Base-by-base conservation (phyloP, 2,329 filamentous ascomycete genomes). In the Parafenestella ontariensis region DNA sequence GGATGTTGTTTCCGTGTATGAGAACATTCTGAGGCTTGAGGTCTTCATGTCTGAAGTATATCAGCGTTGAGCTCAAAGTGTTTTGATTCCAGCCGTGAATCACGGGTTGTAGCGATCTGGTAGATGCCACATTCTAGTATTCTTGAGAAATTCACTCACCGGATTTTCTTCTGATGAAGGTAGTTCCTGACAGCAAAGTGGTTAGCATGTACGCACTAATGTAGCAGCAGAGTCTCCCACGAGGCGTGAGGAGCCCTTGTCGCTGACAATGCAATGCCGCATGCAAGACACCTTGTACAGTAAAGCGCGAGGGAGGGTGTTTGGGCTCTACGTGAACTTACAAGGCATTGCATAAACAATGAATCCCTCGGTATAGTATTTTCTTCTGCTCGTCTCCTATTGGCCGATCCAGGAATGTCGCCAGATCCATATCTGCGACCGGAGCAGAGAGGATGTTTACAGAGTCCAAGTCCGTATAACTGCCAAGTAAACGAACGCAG, bases 21-120 rank as follows among this genome's bases (percentile, higher is more conserved):
- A 66, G 46, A 10, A 67, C 34, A 17, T 67, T 67, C 29, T 62
- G 52, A 3, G 62, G 62, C 33, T 65, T 65, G 15, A 64, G 47
- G 28, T 65, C 62, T 41, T 62, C 48, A 33, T 65, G 64, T 7
- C 59, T 65, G 24, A n/a, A 40, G 7, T 6, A 40, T 24, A 18
- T 40, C 9, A 40, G 1, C 17, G 9, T 13, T 41, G 10, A 28
- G 26, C 20, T 18, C n/a, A 1, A 33, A 2, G 11, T 7, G 15
- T 48, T 13, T 37, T 15, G 13, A 34, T 3, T 34, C 13, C 4
- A 17, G 15, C 3, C 13, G 5, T 34, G 1, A 15, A 15, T 17
- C n/a, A 34, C 10, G 11, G 31, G 31, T 15, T 34, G 13, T 34
- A 10, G 13, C 8, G 15, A 15, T 5, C 4, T 13, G 13, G n/a